Evolutionary conservation across 2,329 filamentous ascomycete genomes (phyloP), one percentile per base, ranked within the genome.

Genomic region (Aspergillus uvarum): DNA sequence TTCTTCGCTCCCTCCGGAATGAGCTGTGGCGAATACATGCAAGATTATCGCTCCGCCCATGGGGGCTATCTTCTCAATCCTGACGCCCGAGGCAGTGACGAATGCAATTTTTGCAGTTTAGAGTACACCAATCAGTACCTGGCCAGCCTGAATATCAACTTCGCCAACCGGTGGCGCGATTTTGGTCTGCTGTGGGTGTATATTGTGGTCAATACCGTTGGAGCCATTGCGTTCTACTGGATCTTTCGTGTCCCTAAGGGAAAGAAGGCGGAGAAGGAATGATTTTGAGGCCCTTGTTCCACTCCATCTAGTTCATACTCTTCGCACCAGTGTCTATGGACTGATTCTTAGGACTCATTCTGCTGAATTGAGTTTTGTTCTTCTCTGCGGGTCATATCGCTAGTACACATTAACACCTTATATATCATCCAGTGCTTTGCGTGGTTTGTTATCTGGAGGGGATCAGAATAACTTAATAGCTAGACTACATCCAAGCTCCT

Each of bases 1-100:
- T 88, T 96, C 69, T 70, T 83, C 4, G 87, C 91, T 0, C 80
- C 83, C 0, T 58, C 72, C 1, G 80, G 81, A 29, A 62, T 78
- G 68, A 89, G 82, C 0, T 92, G 90, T 67, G 67, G 59, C 0
- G 67, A 83, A 10, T 92, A 89, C 68, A 50, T 24, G 19, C 22
- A 19, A 24, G 11, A 26, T 1, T 35, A 12, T 16, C 29, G 21
- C 8, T 38, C n/a, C 11, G 26, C 35, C 50, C 11, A 56, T 42
- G 54, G 44, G 29, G 5, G 47, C 16, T 35, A 29, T 56, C 19
- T 50, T 16, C 22, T 56, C 16, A 51, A 56, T n/a, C 47, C 26
- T 11, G 22, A 44, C 11, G 54, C 54, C 5, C 38, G 16, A 16
- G 38, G n/a, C 14, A 58, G 38, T 7, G 42, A 32, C 38, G 21